Base-by-base conservation (phyloP, 768 basidiomycete genomes). In the Lactifluus hygrophoroides region DNA sequence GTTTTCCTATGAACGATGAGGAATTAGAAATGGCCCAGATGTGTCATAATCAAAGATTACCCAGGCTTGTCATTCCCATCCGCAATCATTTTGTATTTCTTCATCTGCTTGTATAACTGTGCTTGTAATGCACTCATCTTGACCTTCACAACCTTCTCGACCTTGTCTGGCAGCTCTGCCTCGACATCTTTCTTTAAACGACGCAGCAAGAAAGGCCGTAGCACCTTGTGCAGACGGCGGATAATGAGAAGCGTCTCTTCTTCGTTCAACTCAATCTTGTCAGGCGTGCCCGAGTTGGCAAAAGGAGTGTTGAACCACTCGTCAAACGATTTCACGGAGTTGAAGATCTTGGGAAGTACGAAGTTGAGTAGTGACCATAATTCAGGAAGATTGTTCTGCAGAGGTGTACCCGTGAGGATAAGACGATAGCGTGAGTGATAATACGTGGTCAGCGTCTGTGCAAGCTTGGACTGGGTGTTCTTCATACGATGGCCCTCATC, bases 281-380 rank as follows among this genome's bases (percentile, higher is more conserved):
- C 96, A 9, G 89, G 88, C 0, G 90, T 90, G 30, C 95, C 95
- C n/a, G 94, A 92, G 72, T 92, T 97, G 59, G 96, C 95, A 65
- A 99, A 99, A 0, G 96, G 96, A 1, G 95, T 96, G 75, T 97
- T 98, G 80, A 98, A 99, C 96, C 96, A 99, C 69, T 98, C 96
- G 67, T 98, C 96, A 70, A 99, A 98, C 21, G 94, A 95, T 71
- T 97, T 95, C 60, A 96, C 94, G 0, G 95, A 98, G 75, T 97
- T 98, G 80, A 99, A 98, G 69, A 98, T 84, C 73, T 90, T 93
- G 14, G 92, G 92, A 5, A 93, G 79, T 34, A 88, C 93, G 69
- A 97, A 97, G 71, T 97, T 97, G 68, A 97, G 85, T 46, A 96
- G 77, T 0, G 94, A 81, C 94, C 94, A 96, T 42, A 97, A 74